Evolutionary conservation across 2,329 filamentous ascomycete genomes (phyloP), one percentile per base, ranked within the genome.

Genomic region (Cucurbitaria berberidis): DNA sequence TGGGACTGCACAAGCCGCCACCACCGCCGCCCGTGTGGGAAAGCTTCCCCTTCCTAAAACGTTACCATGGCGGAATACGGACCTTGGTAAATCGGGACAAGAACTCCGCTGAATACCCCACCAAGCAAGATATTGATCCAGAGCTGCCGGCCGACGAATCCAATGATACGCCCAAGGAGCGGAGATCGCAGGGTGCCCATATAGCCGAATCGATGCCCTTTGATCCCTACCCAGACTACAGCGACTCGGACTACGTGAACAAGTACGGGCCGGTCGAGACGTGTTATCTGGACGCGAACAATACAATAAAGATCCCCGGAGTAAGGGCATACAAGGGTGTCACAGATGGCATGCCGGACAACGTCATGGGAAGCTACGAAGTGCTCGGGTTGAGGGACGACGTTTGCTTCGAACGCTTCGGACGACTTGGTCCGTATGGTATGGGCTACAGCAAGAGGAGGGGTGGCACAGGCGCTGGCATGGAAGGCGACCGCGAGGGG

Each of bases 321-420:
- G 77, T 96, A 39, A 86, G 86, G 18, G 89, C 88, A 61, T 93
- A 90, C 63, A 80, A 88, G 10, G 93, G 93, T 3, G 84, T 95
- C 2, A 89, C 92, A 0, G 82, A 84, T 53, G 93, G 93, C 1
- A 96, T 96, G 72, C 95, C 95, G 0, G 86, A 95, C 43, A 85
- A 91, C 53, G 85, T 90, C 2, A 84, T 93, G 68, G 95, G 95
- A n/a, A 96, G 91, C 0, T 93, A 96, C 66, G 86, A 92, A 9
- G 74, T 93, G 35, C 76, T 98, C 11, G 88, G 87, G 0, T 78
- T 98, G 30, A 85, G 89, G 16, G 86, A 96, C 61, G 89, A 96
- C 66, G 85, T 97, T 41, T 99, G 95, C 77, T 97, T 96, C 69
- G 95, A 99, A 63, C 84, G 95, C 1, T 96, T 90, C 70, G 93